Percentiles rank a stretch among this genome's conserved stretches.
phyloP scores from a whole-genome alignment of 805 yeast genomes.

The Tanozyma kutaoensis region DNA sequence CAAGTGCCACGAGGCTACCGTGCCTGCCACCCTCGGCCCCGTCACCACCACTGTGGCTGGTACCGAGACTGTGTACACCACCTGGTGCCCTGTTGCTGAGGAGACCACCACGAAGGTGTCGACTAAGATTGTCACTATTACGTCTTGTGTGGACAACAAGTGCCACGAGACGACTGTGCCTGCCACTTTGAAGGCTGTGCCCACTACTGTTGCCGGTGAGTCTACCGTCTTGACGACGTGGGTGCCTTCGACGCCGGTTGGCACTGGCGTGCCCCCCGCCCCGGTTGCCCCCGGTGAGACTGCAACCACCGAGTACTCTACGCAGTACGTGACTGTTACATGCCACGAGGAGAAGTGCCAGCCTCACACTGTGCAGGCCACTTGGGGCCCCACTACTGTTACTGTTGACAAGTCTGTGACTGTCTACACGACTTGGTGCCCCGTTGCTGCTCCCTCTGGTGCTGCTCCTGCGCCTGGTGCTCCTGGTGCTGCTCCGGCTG shows the following conservation, averaged over 20 bases:
- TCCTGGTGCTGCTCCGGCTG: constrained; percentile 4
- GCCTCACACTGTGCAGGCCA: too few relatives aligned
- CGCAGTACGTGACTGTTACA: neutral
- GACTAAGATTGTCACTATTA: neutral
- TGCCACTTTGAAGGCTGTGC: neutral
- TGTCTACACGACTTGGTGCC: constrained; percentile 4
- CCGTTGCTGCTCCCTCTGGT: constrained; percentile 2
- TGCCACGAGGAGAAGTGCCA: neutral
- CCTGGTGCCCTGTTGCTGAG: constrained; percentile 8
- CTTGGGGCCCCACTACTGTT: too few relatives aligned
- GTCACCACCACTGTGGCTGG: constrained; percentile 8
- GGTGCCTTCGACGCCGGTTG: too few relatives aligned
- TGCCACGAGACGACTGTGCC: neutral
- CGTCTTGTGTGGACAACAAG: neutral
- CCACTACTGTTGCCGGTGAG: constrained; percentile 1
- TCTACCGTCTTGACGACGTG: too few relatives aligned
- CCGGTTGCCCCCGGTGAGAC: too few relatives aligned
- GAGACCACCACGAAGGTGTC: neutral
- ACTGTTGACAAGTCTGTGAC: constrained; percentile 2
- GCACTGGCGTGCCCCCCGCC: too few relatives aligned
- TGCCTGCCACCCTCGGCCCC: constrained; percentile 3
- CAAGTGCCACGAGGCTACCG: constrained; percentile 7
- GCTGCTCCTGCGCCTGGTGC: constrained; percentile 1
- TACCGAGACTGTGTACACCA: constrained; percentile 11
- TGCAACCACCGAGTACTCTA: too few relatives aligned